These are phyloP conservation scores for Trametes maxima DNA, from an alignment of 768 basidiomycete species.

Conservation along the genomic window DNA sequence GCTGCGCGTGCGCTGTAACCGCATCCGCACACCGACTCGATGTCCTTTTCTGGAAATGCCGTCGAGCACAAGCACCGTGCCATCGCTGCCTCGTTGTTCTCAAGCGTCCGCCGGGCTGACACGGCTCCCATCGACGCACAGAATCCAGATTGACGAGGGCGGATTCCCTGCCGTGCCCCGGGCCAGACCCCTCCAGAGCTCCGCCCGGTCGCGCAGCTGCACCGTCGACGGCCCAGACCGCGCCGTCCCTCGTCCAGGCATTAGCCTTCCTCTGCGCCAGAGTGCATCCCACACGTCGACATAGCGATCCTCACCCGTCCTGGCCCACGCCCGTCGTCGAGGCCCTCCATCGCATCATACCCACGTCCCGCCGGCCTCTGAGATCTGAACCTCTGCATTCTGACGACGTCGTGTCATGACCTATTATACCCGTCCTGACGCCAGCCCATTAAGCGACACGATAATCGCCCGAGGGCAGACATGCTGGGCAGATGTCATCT, in stretches of 20 bases:
- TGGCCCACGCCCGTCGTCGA: neutral
- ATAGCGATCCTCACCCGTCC: constrained; percentile 11
- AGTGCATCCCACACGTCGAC: neutral
- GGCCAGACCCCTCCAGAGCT: constrained; percentile 5
- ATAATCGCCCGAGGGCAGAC: too few species aligned
- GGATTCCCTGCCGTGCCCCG: too few species aligned
- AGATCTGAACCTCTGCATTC: neutral
- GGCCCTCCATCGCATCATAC: neutral
- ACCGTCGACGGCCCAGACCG: neutral
- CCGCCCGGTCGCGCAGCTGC: neutral
- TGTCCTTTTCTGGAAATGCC: constrained; percentile 2
- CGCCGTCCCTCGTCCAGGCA: neutral
- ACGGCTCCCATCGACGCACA: neutral
- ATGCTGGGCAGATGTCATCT: too few species aligned
- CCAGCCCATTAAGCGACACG: too few species aligned
- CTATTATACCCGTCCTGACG: too few species aligned
- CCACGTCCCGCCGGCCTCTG: neutral
- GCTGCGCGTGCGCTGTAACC: neutral
- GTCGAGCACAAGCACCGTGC: neutral
- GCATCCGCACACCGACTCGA: neutral
- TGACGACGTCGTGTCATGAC: too few species aligned
- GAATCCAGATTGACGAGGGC: too few species aligned
- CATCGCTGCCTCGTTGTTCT: constrained; percentile 4
- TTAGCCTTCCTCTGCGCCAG: neutral
- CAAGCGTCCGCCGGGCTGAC: constrained; percentile 7